Conservation (phyloP, 73 alveolate genomes). For the Paraurostyla sp. region DNA sequence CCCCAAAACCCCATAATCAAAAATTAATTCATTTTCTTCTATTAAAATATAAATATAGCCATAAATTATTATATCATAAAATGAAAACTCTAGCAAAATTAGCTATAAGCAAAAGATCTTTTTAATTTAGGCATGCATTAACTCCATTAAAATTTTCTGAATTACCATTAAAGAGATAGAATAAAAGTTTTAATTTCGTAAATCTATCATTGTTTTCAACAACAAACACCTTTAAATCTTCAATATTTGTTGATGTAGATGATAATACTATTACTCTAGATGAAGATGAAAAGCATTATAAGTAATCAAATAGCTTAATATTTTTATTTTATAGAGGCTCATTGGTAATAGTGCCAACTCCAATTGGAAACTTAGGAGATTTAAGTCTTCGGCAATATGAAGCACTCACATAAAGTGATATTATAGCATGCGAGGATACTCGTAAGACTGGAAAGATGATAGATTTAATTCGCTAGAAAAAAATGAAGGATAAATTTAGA, state of each 20-base stretch:
- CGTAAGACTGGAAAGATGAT: conserved; percentile 86
- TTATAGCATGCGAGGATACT: conserved; percentile 95
- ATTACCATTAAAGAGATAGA: no score
- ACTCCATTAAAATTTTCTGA: no score
- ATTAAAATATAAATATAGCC: no score
- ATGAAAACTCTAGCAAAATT: no score
- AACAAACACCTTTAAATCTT: background rate
- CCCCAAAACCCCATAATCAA: no score
- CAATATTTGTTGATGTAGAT: conserved; percentile 47
- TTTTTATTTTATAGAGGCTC: conserved; percentile 53
- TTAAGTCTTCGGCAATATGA: conserved; percentile 78
- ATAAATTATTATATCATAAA: no score
- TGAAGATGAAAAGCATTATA: conserved; percentile 28
- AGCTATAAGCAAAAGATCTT: no score
- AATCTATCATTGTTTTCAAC: no score
- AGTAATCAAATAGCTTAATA: background rate
- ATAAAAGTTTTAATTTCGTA: no score
- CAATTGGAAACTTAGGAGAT: conserved; percentile 92
- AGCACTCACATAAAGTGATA: conserved; percentile 83
- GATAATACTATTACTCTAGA: conserved; percentile 10
- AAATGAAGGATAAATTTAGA: conserved; percentile 66
- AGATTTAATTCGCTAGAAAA: conserved; percentile 73
- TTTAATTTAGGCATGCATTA: no score
- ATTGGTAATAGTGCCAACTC: conserved; percentile 85
- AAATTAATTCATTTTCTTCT: no score